Conservation (phyloP, 306 rosid genomes). For the Malus orientalis region DNA sequence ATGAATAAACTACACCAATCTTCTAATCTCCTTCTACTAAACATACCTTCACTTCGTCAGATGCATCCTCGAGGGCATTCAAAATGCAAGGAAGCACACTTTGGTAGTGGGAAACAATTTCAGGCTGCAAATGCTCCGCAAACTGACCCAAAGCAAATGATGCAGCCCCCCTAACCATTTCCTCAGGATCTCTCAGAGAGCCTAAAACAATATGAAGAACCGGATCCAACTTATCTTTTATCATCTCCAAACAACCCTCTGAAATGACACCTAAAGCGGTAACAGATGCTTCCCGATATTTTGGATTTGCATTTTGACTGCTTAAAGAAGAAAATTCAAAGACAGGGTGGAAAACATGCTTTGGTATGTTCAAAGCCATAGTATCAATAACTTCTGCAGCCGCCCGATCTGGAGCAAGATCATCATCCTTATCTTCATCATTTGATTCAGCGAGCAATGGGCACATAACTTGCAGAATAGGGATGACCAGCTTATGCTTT, state of each 20-base stretch:
- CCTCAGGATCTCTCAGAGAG: slow-evolving; percentile 92
- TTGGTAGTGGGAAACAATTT: slow-evolving; percentile 84
- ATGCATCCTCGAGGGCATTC: slow-evolving; percentile 84
- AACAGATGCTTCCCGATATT: slow-evolving; percentile 95
- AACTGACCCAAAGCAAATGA: slow-evolving; percentile 98
- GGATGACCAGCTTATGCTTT: slow-evolving; percentile 77
- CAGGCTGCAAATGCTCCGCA: slow-evolving; percentile 95
- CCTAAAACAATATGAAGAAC: slow-evolving; percentile 87
- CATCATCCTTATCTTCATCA: slow-evolving; percentile 73
- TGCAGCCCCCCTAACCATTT: slow-evolving; percentile 97
- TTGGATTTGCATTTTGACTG: slow-evolving; percentile 82
- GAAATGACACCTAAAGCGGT: slow-evolving; percentile 89
- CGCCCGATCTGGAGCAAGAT: slow-evolving; percentile 95
- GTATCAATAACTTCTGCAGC: slow-evolving; percentile 98
- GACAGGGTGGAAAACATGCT: slow-evolving; percentile 75
- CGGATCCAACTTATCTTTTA: slow-evolving; percentile 81
- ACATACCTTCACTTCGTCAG: slow-evolving; percentile 93
- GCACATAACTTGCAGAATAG: slow-evolving; percentile 86
- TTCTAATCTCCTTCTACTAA: slow-evolving; percentile 11
- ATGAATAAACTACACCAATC: slow-evolving; percentile 12
- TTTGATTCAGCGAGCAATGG: slow-evolving; percentile 91
- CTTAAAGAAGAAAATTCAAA: slow-evolving; percentile 84
- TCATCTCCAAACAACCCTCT: slow-evolving; percentile 88
- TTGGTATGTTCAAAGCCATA: slow-evolving; percentile 83
- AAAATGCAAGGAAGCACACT: slow-evolving; percentile 96